phyloP scores from a whole-genome alignment of 768 basidiomycete genomes.

The Russula sp. region DNA sequence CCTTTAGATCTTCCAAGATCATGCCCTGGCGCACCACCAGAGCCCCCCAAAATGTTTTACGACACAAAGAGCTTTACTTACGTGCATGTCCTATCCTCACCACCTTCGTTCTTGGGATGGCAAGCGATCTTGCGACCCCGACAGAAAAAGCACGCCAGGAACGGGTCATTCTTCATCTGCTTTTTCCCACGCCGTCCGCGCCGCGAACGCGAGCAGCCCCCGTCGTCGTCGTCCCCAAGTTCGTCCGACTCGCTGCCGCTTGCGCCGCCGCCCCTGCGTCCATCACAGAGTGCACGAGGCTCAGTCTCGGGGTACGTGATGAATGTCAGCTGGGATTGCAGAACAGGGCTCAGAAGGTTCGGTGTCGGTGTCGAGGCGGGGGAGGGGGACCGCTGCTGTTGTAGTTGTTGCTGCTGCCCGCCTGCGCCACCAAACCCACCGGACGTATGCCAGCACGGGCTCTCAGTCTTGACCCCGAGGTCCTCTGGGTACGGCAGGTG shows the following conservation, averaged over 20 bases:
- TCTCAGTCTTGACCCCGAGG: background rate
- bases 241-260: slow-evolving; percentile 7
- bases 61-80: slow-evolving; percentile 20
- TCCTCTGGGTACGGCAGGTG: slow-evolving; percentile 19
- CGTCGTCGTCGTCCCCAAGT: slow-evolving; percentile 5
- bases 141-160: slow-evolving; percentile 36
- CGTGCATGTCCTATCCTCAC: slow-evolving; percentile 31
- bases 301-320: slow-evolving; percentile 14
- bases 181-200: slow-evolving; percentile 25
- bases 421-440: background rate
- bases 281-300: background rate
- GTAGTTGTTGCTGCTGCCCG: background rate
- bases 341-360: background rate
- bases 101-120: slow-evolving; percentile 27
- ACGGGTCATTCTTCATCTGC: slow-evolving; percentile 31
- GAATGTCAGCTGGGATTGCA: slow-evolving; percentile 9
- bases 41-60: background rate
- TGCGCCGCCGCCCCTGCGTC: background rate
- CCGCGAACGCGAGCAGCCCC: slow-evolving; percentile 18
- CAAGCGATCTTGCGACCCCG: slow-evolving; percentile 36
- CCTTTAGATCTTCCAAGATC: no score
- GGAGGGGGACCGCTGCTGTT: background rate
- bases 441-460: background rate
- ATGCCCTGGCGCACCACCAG: background rate
- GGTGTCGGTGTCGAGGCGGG: slow-evolving; percentile 4